phyloP scores from a whole-genome alignment of 1,284 basidiomycete species.

The Ceratobasidium sp. region DNA sequence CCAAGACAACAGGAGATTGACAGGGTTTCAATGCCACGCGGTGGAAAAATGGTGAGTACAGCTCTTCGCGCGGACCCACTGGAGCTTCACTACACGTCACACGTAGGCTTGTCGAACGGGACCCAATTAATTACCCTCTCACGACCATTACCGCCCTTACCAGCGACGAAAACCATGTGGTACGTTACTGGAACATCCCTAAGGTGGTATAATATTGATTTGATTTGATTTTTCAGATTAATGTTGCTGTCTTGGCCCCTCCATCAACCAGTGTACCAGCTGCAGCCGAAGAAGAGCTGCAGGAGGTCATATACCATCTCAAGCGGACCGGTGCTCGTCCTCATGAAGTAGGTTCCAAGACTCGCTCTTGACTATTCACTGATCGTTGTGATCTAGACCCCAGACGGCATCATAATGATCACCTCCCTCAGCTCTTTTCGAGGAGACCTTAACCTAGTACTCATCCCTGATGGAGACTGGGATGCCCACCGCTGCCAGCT shows the following conservation, averaged over 20 bases:
- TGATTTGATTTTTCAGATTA: slow-evolving; percentile 61
- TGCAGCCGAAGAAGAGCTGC: slow-evolving; percentile 70
- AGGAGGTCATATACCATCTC: slow-evolving; percentile 69
- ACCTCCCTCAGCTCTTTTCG: slow-evolving; percentile 87
- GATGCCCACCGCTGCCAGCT: slow-evolving; percentile 71
- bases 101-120: slow-evolving; percentile 76
- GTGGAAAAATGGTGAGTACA: slow-evolving; percentile 80
- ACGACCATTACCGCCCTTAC: slow-evolving; percentile 79
- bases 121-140: slow-evolving; percentile 61
- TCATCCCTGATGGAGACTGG: slow-evolving; percentile 77
- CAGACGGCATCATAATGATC: slow-evolving; percentile 77
- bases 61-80: background rate
- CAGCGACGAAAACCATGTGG: slow-evolving; percentile 75
- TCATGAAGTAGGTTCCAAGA: slow-evolving; percentile 64
- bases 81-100: slow-evolving; percentile 1
- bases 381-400: slow-evolving; percentile 61
- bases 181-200: slow-evolving; percentile 51
- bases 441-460: slow-evolving; percentile 84
- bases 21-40: slow-evolving; percentile 81
- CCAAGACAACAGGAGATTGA: slow-evolving; percentile 52
- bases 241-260: slow-evolving; percentile 69
- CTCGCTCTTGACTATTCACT: slow-evolving; percentile 17
- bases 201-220: background rate
- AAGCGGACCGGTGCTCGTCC: slow-evolving; percentile 76
- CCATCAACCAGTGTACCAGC: slow-evolving; percentile 58